A percentile compares a stretch with the other conserved stretches of the same genome.
These are phyloP conservation scores for Lichenothelia convexa DNA, from an alignment of 495 filamentous ascomycete species.

Conservation along the genomic window DNA sequence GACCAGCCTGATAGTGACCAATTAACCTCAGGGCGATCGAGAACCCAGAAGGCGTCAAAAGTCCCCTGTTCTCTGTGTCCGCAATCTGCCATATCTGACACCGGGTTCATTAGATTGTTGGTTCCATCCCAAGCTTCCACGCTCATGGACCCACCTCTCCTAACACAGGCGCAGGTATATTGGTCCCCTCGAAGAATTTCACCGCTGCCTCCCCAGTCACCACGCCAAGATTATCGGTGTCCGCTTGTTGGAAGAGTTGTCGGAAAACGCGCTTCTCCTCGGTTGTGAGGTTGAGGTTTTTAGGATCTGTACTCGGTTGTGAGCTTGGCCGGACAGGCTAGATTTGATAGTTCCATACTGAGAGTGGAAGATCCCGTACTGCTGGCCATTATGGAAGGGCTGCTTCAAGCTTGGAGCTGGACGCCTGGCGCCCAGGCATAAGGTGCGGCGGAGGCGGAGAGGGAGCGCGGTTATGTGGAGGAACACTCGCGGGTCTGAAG, in stretches of 20 bases:
- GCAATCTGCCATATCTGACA: slow-evolving; percentile 94
- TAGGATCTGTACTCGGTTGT: too few species aligned
- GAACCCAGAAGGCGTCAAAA: slow-evolving; percentile 82
- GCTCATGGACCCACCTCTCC: slow-evolving; percentile 55
- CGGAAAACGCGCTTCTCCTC: slow-evolving; percentile 90
- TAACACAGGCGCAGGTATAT: slow-evolving; percentile 61
- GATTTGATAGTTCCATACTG: too few species aligned
- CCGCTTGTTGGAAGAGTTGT: slow-evolving; percentile 76
- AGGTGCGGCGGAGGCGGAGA: too few species aligned
- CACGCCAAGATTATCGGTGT: slow-evolving; percentile 76
- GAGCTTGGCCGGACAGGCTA: too few species aligned
- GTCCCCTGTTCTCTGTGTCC: slow-evolving; percentile 85
- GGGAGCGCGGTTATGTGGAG: too few species aligned
- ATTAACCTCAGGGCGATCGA: slow-evolving; percentile 82
- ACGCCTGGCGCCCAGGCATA: too few species aligned
- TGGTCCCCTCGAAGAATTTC: slow-evolving; percentile 95
- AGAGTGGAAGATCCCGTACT: too few species aligned
- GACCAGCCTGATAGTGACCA: slow-evolving; percentile 79
- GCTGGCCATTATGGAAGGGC: too few species aligned
- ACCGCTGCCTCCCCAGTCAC: slow-evolving; percentile 92
- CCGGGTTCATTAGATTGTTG: too few species aligned
- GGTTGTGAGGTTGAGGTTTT: slow-evolving; percentile 72
- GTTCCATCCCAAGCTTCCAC: background rate
- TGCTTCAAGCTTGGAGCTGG: too few species aligned
- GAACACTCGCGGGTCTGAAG: too few species aligned